Evolutionary conservation across 768 basidiomycete genomes (phyloP).

Genomic region (Serendipita sp.): DNA sequence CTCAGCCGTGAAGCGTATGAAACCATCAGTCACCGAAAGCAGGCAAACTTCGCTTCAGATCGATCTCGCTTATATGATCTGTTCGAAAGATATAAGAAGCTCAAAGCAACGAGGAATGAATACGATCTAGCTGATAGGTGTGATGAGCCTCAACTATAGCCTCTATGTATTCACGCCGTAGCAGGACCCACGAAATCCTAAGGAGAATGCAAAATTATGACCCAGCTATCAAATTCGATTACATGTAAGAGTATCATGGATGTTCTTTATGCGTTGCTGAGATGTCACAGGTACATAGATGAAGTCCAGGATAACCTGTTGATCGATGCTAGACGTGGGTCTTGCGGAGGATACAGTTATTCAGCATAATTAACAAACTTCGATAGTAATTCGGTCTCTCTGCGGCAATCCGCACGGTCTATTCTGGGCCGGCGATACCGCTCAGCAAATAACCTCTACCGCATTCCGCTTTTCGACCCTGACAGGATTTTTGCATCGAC

Average conservation of each 20-base stretch:
- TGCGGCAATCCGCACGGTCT: constrained; percentile 50
- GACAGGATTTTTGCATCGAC: constrained; percentile 46
- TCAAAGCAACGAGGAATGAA: constrained; percentile 29
- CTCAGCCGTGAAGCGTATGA: constrained; percentile 33
- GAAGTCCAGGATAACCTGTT: constrained; percentile 61
- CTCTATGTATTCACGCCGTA: too few species aligned
- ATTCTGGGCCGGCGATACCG: constrained; percentile 71
- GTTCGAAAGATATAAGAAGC: constrained; percentile 35
- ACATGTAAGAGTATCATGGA: background rate
- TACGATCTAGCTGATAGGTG: constrained; percentile 45
- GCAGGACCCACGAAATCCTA: constrained; percentile 30
- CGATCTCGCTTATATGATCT: constrained; percentile 35
- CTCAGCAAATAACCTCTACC: constrained; percentile 64
- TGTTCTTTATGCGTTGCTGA: background rate
- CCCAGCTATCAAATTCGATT: background rate
- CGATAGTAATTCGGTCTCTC: constrained; percentile 40
- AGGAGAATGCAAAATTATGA: constrained; percentile 30
- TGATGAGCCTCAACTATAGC: too few species aligned
- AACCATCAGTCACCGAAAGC: constrained; percentile 33
- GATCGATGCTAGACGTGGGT: constrained; percentile 42
- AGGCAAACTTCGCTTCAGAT: constrained; percentile 38
- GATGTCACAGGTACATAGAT: constrained; percentile 43
- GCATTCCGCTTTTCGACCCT: constrained; percentile 58
- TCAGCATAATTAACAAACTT: too few species aligned
- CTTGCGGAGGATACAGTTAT: too few species aligned